Conservation (phyloP, 371 early-diverging fungal genomes). For the Syncephalastrum sp. region DNA sequence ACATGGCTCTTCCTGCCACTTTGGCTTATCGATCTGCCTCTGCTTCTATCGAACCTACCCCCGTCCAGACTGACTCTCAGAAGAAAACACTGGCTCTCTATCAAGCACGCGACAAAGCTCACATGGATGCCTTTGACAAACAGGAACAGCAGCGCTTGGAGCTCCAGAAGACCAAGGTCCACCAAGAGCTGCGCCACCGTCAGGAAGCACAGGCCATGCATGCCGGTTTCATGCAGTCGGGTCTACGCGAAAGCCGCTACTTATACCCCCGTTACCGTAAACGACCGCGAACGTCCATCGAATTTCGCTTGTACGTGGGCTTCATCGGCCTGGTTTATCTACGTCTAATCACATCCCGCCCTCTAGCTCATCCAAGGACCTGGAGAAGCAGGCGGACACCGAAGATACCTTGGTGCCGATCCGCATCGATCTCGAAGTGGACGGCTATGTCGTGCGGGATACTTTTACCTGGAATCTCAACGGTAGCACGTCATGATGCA, state of each 20-base stretch:
- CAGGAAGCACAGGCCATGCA: conserved; percentile 24
- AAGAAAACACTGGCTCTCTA: conserved; percentile 26
- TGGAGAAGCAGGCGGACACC: conserved; percentile 58
- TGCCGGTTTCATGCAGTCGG: conserved; percentile 11
- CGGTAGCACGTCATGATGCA: conserved; percentile 36
- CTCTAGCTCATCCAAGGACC: conserved; percentile 40
- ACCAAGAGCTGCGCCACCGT: conserved; percentile 30
- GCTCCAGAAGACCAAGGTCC: conserved; percentile 33
- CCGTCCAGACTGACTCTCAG: conserved; percentile 17
- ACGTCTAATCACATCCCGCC: not conserved
- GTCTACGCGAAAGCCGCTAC: conserved; percentile 22
- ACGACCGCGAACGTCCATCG: conserved; percentile 22
- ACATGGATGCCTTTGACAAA: conserved; percentile 34
- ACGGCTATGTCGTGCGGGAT: conserved; percentile 81
- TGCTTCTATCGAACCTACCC: conserved; percentile 10
- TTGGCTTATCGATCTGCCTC: not conserved
- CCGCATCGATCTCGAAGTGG: conserved; percentile 86
- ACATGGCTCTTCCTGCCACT: conserved; percentile 2
- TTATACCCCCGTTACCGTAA: conserved; percentile 38
- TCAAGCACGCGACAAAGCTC: conserved; percentile 25
- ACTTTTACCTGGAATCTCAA: conserved; percentile 93
- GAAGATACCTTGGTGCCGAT: conserved; percentile 83
- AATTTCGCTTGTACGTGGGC: conserved; percentile 32
- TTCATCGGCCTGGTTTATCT: not conserved
- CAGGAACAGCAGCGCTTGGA: conserved; percentile 40